These are phyloP conservation scores for Saccharomyces hybrid DNA, from an alignment of 1,139 yeast species.

Conservation along the genomic window DNA sequence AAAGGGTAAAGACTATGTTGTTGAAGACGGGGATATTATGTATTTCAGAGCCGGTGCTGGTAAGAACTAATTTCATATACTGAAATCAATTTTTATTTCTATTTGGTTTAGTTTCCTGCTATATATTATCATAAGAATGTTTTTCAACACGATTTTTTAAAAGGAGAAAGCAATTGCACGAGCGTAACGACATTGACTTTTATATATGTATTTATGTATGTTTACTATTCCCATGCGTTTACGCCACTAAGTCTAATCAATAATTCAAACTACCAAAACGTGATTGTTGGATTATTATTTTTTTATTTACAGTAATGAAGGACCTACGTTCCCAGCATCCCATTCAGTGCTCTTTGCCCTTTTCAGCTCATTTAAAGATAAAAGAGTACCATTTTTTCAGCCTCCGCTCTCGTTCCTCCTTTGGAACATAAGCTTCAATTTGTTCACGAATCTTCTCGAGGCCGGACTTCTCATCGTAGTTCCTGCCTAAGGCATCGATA, in stretches of 20 bases:
- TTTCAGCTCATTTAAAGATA: slow-evolving; percentile 36
- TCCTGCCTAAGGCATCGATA: slow-evolving; percentile 90
- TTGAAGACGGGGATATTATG: slow-evolving; percentile 85
- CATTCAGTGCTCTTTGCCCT: slow-evolving; percentile 6
- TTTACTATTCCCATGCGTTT: background rate
- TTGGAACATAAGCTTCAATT: slow-evolving; percentile 69
- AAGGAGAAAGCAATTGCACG: background rate
- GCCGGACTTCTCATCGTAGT: slow-evolving; percentile 73
- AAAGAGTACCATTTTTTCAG: slow-evolving; percentile 50
- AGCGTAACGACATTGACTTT: background rate
- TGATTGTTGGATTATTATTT: background rate
- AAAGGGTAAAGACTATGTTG: slow-evolving; percentile 97
- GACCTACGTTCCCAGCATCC: background rate
- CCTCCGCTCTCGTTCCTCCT: slow-evolving; percentile 51
- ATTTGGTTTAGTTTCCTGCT: background rate
- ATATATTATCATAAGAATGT: background rate
- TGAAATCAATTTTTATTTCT: background rate
- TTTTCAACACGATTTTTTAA: background rate
- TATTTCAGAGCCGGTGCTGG: slow-evolving; percentile 97
- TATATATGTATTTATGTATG: background rate
- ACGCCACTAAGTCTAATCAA: background rate
- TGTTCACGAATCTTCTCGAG: slow-evolving; percentile 72
- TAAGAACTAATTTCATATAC: slow-evolving; percentile 46
- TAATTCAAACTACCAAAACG: background rate
- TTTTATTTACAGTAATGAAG: background rate